Conservation (phyloP, 1,139 yeast species). For the Kodamaea alishanica region DNA sequence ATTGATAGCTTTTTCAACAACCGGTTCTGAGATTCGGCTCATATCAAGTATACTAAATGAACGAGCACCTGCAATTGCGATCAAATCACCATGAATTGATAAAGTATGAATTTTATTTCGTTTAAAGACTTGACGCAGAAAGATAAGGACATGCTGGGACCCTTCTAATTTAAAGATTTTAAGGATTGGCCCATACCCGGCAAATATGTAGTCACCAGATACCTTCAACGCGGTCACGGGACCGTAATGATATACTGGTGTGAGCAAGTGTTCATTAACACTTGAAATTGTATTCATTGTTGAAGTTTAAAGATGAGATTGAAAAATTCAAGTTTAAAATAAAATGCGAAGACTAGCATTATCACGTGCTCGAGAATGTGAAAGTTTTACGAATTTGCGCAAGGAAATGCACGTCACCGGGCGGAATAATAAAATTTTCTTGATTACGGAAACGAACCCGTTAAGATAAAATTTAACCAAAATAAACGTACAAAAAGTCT, state of each 20-base stretch:
- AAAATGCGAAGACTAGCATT: too few relatives aligned
- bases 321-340: too few relatives aligned
- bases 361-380: too few relatives aligned
- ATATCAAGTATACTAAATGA: constrained; percentile 51
- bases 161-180: constrained; percentile 44
- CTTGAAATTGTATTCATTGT: constrained; percentile 15
- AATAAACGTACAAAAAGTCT: too few relatives aligned
- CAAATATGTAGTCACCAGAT: constrained; percentile 38
- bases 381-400: too few relatives aligned
- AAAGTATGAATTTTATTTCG: constrained; percentile 82
- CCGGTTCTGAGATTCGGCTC: constrained; percentile 2
- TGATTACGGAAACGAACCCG: too few relatives aligned
- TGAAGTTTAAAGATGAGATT: too few relatives aligned
- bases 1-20: constrained; percentile 48
- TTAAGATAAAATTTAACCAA: too few relatives aligned
- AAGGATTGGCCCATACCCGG: constrained; percentile 73
- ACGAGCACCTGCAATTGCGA: constrained; percentile 69
- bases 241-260: constrained; percentile 52
- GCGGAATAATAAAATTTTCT: too few relatives aligned
- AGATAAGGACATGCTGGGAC: constrained; percentile 21
- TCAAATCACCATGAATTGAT: constrained; percentile 27
- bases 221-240: constrained; percentile 69
- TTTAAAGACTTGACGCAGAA: constrained; percentile 48
- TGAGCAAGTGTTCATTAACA: constrained; percentile 19
- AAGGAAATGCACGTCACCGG: too few relatives aligned